A percentile compares a stretch with the other conserved stretches of the same genome.
phyloP scores from a whole-genome alignment of 768 basidiomycete species.

The Mycena capillaripes region DNA sequence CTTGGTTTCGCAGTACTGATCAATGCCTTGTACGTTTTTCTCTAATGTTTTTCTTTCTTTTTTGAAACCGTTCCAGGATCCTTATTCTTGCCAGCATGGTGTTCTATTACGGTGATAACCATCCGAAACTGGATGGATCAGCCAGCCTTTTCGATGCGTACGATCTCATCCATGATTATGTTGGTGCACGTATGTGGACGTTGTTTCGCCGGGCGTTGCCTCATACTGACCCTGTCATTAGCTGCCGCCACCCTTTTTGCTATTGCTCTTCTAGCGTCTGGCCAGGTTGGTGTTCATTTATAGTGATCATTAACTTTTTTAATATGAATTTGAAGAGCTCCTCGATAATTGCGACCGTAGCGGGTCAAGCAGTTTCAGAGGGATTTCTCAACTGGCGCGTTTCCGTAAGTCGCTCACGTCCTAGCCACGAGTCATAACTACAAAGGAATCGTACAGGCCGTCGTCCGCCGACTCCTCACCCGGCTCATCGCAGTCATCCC shows the following conservation, averaged over 20 bases:
- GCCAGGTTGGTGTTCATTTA: constrained; percentile 63
- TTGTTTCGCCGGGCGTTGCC: neutral
- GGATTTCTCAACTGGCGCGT: constrained; percentile 91
- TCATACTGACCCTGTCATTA: constrained; percentile 42
- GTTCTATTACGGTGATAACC: constrained; percentile 70
- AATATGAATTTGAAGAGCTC: constrained; percentile 65
- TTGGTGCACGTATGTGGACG: constrained; percentile 72
- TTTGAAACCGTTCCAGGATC: constrained; percentile 63
- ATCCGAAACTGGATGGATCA: constrained; percentile 49
- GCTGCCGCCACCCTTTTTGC: constrained; percentile 90
- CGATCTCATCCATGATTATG: constrained; percentile 71
- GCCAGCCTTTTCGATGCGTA: constrained; percentile 91
- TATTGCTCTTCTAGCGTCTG: constrained; percentile 84
- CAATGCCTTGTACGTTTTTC: constrained; percentile 74
- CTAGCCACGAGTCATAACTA: neutral
- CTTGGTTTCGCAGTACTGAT: constrained; percentile 90
- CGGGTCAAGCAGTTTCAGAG: constrained; percentile 92
- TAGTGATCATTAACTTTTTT: neutral
- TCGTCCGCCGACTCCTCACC: constrained; percentile 85
- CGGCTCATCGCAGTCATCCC: constrained; percentile 88
- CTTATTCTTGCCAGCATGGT: constrained; percentile 87
- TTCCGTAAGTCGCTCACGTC: constrained; percentile 63
- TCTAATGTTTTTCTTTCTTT: neutral
- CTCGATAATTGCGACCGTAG: constrained; percentile 89
- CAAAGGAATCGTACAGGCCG: constrained; percentile 62